Conservation (phyloP, 768 basidiomycete genomes). For the Tephrocybe sp. region DNA sequence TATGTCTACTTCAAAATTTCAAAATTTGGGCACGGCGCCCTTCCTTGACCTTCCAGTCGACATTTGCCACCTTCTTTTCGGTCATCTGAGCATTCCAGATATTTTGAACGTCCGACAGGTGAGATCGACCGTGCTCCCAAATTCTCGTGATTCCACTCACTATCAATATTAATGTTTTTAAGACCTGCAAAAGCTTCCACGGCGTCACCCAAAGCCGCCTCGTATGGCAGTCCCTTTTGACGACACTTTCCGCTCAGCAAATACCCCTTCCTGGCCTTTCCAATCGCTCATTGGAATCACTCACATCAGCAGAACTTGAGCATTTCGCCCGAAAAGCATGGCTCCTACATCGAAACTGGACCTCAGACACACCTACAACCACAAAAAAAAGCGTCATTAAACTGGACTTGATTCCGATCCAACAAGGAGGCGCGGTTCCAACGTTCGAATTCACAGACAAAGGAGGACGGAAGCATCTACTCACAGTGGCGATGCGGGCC, state of each 20-base stretch:
- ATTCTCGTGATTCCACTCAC: too few species aligned
- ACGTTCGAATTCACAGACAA: conserved; percentile 46
- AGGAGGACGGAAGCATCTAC: conserved; percentile 40
- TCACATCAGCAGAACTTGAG: conserved; percentile 49
- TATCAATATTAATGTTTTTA: not conserved
- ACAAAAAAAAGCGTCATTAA: conserved; percentile 20
- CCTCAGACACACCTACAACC: conserved; percentile 33
- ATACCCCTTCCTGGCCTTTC: conserved; percentile 47
- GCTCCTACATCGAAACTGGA: conserved; percentile 51
- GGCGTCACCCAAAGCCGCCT: conserved; percentile 44
- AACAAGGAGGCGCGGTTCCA: conserved; percentile 36
- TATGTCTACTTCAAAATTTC: not conserved
- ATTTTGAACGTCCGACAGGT: conserved; percentile 51
- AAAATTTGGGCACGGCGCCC: conserved; percentile 4
- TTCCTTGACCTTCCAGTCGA: conserved; percentile 44
- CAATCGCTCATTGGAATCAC: conserved; percentile 27
- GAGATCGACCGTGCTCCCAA: conserved; percentile 7
- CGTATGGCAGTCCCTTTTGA: conserved; percentile 51
- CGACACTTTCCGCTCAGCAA: conserved; percentile 36
- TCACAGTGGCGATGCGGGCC: conserved; percentile 39
- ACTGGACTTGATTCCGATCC: conserved; percentile 21
- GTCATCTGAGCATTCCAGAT: conserved; percentile 38
- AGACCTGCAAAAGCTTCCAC: conserved; percentile 49
- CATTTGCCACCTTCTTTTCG: conserved; percentile 43
- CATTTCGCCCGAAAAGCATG: conserved; percentile 36